These are phyloP conservation scores for Colletotrichum godetiae DNA, from an alignment of 2,329 filamentous ascomycete species.

Conservation along the genomic window DNA sequence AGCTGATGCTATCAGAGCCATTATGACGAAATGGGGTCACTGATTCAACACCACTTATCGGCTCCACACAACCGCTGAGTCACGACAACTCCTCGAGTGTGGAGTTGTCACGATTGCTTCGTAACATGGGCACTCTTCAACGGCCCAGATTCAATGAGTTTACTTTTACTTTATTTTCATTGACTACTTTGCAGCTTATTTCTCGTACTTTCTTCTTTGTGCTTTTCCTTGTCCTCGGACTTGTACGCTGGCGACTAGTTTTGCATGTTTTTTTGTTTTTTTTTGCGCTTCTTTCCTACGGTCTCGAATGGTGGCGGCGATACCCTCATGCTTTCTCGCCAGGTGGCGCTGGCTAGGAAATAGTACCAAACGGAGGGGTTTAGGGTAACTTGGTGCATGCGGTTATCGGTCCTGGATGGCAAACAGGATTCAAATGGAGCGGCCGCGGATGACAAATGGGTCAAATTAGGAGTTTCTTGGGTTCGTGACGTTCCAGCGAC, in stretches of 20 bases:
- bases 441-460: constrained; percentile 3
- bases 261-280: neutral
- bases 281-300: neutral
- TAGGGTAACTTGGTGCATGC: constrained; percentile 1
- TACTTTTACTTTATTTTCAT: neutral
- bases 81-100: neutral
- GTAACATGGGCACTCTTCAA: constrained; percentile 16
- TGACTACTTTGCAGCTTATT: neutral
- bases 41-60: constrained; percentile 33
- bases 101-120: constrained; percentile 4
- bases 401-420: constrained; percentile 24
- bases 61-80: constrained; percentile 16
- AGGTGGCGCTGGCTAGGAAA: constrained; percentile 35
- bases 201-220: neutral
- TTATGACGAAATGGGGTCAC: constrained; percentile 28
- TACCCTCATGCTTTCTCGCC: constrained; percentile 35
- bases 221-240: neutral
- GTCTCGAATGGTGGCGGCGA: constrained; percentile 20
- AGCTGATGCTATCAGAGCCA: constrained; percentile 7
- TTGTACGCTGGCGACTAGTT: constrained; percentile 20
- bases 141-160: neutral
- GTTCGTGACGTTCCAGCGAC: neutral
- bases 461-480: constrained; percentile 17
- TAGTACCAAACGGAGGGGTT: neutral
- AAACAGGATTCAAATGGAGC: constrained; percentile 22